phyloP scores from a whole-genome alignment of 2,329 filamentous ascomycete species.

The Dendryphion nanum region DNA sequence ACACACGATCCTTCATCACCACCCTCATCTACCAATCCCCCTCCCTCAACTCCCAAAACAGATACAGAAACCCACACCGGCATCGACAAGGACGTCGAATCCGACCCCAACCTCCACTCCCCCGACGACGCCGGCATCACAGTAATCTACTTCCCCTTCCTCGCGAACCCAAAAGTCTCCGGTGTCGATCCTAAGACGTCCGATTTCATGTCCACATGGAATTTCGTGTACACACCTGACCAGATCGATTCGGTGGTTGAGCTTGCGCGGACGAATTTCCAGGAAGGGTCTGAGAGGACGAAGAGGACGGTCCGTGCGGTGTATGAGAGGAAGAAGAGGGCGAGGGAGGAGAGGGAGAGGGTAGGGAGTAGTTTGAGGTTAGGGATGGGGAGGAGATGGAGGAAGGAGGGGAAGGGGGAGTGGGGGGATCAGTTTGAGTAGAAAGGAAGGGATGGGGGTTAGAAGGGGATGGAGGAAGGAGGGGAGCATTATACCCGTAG shows the following conservation, averaged over 20 bases:
- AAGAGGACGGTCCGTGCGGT: conserved; percentile 78
- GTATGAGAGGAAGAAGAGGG: conserved; percentile 83
- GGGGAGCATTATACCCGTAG: conserved; percentile 4
- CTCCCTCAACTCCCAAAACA: conserved; percentile 50
- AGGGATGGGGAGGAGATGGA: conserved; percentile 38
- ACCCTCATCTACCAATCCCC: conserved; percentile 47
- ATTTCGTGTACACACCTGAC: conserved; percentile 91
- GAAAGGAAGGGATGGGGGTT: conserved; percentile 10
- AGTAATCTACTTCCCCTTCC: conserved; percentile 85
- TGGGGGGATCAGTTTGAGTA: conserved; percentile 65
- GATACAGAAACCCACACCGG: too few species aligned
- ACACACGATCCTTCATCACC: conserved; percentile 25
- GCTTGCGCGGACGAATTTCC: conserved; percentile 82
- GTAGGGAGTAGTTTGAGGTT: too few species aligned
- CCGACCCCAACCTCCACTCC: background rate
- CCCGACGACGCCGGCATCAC: conserved; percentile 74
- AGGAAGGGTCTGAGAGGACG: conserved; percentile 76
- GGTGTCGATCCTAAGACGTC: conserved; percentile 79
- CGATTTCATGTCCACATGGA: conserved; percentile 95
- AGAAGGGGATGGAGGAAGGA: background rate
- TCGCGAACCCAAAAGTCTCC: conserved; percentile 75
- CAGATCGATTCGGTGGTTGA: conserved; percentile 83
- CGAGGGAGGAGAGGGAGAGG: conserved; percentile 55
- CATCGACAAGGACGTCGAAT: conserved; percentile 59
- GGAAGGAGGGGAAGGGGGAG: conserved; percentile 55